Evolutionary conservation across 75 land plant species (phyloP), one percentile per base, ranked within the genome.

Genomic region (Pinus taeda): DNA sequence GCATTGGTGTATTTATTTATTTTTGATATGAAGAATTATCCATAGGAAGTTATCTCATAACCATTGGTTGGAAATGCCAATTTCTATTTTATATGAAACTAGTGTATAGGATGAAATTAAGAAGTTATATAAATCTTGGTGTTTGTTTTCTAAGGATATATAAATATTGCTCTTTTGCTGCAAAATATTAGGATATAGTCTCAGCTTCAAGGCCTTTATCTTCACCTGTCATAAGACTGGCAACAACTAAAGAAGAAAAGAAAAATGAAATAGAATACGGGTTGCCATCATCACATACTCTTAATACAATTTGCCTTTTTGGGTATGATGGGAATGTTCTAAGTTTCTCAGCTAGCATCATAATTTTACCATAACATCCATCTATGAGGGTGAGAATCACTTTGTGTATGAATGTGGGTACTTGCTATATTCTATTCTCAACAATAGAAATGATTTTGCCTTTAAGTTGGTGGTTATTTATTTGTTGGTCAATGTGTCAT

Each of bases 221-320:
- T n/a, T n/a, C n/a, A n/a, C n/a, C n/a, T n/a, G n/a, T n/a, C n/a
- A n/a, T n/a, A n/a, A n/a, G n/a, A n/a, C n/a, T n/a, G n/a, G n/a
- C n/a, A n/a, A n/a, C n/a, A n/a, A n/a, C n/a, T n/a, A n/a, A n/a
- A n/a, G n/a, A n/a, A n/a, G n/a, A n/a, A n/a, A n/a, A n/a, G n/a
- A n/a, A n/a, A n/a, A n/a, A n/a, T n/a, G n/a, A n/a, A 26, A 26
- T 87, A 81, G 99, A 97, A 81, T 95, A 90, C 87, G 99, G 99
- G 60, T 88, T 97, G 82, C 99, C 99, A 65, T 97, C 99, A 74
- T 93, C 99, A 49, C 99, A 97, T 79, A 90, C 92, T 67, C 93
- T 95, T 49, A 97, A 97, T 84, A 97, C 95, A 8, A 87, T 97
- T 57, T 93, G 99, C 82, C 83, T 97, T 29, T 79, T 91, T 26